These are phyloP conservation scores for Ophiobolus disseminans DNA, from an alignment of 2,329 filamentous ascomycete genomes.

Conservation along the genomic window DNA sequence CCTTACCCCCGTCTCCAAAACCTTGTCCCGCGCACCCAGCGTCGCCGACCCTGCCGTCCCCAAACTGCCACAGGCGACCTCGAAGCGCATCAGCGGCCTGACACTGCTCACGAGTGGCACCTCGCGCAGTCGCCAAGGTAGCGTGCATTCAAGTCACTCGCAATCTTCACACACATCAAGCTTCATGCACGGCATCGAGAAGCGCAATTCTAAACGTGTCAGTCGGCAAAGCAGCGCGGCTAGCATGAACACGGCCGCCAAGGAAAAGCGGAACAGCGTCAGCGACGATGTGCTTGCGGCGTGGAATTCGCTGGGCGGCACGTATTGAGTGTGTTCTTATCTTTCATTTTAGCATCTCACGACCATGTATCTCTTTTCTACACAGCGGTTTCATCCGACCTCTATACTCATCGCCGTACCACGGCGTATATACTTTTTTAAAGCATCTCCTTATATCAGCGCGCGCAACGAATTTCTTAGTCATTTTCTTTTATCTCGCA, in stretches of 20 bases:
- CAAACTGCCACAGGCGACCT: constrained; percentile 22
- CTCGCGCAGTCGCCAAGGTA: constrained; percentile 29
- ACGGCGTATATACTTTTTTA: background rate
- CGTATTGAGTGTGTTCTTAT: constrained; percentile 21
- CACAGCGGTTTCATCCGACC: background rate
- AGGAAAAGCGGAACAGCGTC: constrained; percentile 45
- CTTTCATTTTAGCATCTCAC: background rate
- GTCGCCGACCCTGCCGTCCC: constrained; percentile 26
- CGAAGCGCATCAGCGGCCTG: constrained; percentile 23
- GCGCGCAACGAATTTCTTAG: background rate
- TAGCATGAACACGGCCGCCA: constrained; percentile 27
- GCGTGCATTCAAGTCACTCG: constrained; percentile 25
- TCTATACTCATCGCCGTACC: background rate
- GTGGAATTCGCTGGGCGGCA: constrained; percentile 56
- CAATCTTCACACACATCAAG: constrained; percentile 17
- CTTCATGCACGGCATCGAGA: constrained; percentile 14
- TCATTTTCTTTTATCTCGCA: background rate
- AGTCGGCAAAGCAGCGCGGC: constrained; percentile 33
- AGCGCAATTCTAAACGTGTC: constrained; percentile 18
- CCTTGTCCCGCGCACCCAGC: constrained; percentile 30
- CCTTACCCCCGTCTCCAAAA: constrained; percentile 31
- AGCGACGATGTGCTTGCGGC: constrained; percentile 57
- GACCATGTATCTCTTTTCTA: background rate
- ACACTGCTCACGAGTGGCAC: constrained; percentile 18
- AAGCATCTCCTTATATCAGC: background rate